Evolutionary conservation across 352 stramenopile species (phyloP), one percentile per base, ranked within the genome.

Genomic region (Sclerospora graminicola): DNA sequence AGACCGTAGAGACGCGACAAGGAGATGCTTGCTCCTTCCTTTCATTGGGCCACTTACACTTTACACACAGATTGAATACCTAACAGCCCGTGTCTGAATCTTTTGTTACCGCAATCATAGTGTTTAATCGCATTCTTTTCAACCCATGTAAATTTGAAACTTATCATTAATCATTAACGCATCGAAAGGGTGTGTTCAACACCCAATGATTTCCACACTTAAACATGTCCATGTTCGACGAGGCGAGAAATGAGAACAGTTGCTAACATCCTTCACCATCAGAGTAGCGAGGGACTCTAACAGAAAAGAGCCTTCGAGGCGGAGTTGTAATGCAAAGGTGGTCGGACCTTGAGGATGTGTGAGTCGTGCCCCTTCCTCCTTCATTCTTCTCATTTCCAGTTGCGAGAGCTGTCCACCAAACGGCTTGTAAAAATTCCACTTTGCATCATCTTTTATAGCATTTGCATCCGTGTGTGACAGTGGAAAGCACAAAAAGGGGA

Each of bases 301-400:
- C 54, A 63, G 51, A 58, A 45, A 63, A 59, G 23, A 58, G 39
- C 34, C 49, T 35, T 19, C 26, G 19, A 29, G 32, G 50, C 43
- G 46, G 29, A 23, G 43, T 26, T 44, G 35, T 48, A 41, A 46
- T 51, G 41, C 8, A 35, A 57, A 41, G 31, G 30, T 46, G 35
- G 55, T 45, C 29, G 56, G 56, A 61, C 51, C 51, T 61, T 46
- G 44, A 57, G 18, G 42, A 45, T 40, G 26, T 40, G 26, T 48
- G 31, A 45, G 38, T 21, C 40, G 29, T 37, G 55, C 27, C 50
- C 28, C 33, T 45, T 60, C 35, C 54, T 54, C 36, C 45, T 41
- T 55, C 46, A n/a, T n/a, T 26, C 21, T 26, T 49, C 44, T 55
- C 54, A 57, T 64, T 64, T 64, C 45, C 45, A 65, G 41, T 65